Conservation (phyloP, 441 rosid species). For the Cnidoscolus chayamansa region DNA sequence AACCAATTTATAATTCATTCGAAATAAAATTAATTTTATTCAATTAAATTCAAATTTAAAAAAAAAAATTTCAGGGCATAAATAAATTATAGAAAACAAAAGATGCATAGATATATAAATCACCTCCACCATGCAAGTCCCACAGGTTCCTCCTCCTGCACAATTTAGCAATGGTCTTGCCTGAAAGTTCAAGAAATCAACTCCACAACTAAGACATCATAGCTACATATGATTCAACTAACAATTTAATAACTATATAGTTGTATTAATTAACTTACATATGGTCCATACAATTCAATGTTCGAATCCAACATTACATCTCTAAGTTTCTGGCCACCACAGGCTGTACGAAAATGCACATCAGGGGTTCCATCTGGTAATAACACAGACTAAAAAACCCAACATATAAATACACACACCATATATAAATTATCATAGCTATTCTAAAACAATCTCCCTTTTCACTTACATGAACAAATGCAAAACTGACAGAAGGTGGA, state of each 20-base stretch:
- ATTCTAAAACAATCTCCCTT: no score
- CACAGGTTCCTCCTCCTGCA: constrained; percentile 91
- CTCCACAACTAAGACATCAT: no score
- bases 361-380: constrained; percentile 90
- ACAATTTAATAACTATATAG: no score
- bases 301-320: constrained; percentile 75
- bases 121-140: constrained; percentile 91
- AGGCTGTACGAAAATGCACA: constrained; percentile 58
- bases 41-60: no score
- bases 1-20: no score
- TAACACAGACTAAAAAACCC: constrained; percentile 55
- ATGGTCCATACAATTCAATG: constrained; percentile 85
- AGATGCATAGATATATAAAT: neutral
- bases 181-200: constrained; percentile 35
- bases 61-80: no score
- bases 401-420: neutral
- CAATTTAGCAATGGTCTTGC: constrained; percentile 63
- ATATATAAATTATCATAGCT: no score
- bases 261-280: constrained; percentile 42
- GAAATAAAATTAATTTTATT: no score
- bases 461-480: constrained; percentile 76
- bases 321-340: constrained; percentile 85
- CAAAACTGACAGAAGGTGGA: constrained; percentile 60
- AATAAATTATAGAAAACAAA: no score
- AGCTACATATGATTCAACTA: neutral